Base-by-base conservation (phyloP, 1,284 basidiomycete species). In the Phylloporus gajari region DNA sequence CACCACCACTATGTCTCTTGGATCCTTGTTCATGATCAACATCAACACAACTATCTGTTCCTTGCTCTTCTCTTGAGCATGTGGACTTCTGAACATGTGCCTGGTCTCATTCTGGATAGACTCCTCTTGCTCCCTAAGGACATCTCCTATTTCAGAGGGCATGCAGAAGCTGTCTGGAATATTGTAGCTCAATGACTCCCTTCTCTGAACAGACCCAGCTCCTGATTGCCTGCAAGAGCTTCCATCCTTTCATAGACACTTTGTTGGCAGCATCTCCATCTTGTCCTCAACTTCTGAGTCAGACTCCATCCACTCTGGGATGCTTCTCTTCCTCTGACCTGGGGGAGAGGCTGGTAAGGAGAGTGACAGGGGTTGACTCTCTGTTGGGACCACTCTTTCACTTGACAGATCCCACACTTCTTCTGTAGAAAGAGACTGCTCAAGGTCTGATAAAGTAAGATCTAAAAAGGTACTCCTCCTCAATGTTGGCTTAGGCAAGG, bases 41-140 rank as follows among this genome's bases (percentile, higher is more conserved):
- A 74, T n/a, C 3, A 74, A 15, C 0, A 21, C 73, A 12, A 63
- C 46, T 64, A 74, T 60, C 48, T 74, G 73, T 17, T n/a, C 25
- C 21, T 8, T n/a, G 44, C 67, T 68, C 58, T 69, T 72, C 65
- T 72, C 53, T 2, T 8, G 2, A 0, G 56, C 64, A 17, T 11
- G 17, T 0, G 35, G 69, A 19, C 58, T 25, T 23, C 21, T n/a
- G 13, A 67, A 32, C 59, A 64, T 25, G 25, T 40, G 3, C 48
- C 25, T 5, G 27, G 71, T 17, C 25, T 21, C 12, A 38, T 21
- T 2, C n/a, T 58, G 0, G 25, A 74, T n/a, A 11, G 65, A 71
- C 23, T 27, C 69, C 51, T 56, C 53, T 27, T 53, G 51, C 51
- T n/a, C 8, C 23, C 35, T 23, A 23, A n/a, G 17, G 35, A 23